Percentiles rank a stretch among this genome's conserved stretches.
phyloP scores from a whole-genome alignment of 2,329 filamentous ascomycete species.

The Claviceps pusilla region DNA sequence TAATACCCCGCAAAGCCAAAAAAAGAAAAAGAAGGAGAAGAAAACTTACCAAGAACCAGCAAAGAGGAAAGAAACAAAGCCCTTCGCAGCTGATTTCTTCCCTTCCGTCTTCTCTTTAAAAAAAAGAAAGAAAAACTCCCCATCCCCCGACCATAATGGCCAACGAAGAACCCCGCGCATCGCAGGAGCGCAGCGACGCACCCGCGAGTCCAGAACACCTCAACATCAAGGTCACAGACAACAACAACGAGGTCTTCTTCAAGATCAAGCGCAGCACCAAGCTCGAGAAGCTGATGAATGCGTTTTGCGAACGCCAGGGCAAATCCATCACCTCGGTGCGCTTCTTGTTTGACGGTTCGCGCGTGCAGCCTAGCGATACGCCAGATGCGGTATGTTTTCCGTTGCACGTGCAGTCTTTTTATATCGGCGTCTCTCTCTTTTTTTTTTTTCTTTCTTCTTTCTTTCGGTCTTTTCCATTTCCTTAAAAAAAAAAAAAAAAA shows the following conservation, averaged over 20 bases:
- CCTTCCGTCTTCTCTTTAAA: background rate
- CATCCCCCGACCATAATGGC: constrained; percentile 24
- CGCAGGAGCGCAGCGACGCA: constrained; percentile 28
- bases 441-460: no score
- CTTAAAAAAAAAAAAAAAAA: no score
- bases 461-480: background rate
- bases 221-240: constrained; percentile 98
- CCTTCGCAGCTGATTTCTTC: no score
- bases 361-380: constrained; percentile 77
- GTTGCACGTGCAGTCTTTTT: background rate
- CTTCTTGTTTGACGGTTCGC: constrained; percentile 90
- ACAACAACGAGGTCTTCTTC: constrained; percentile 99
- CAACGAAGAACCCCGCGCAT: constrained; percentile 29
- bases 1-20: background rate
- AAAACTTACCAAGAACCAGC: background rate
- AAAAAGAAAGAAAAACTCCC: background rate
- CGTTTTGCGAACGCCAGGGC: constrained; percentile 91
- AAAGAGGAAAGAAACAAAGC: background rate
- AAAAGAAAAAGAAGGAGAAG: background rate
- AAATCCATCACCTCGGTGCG: constrained; percentile 73
- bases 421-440: background rate
- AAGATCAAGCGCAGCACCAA: constrained; percentile 97
- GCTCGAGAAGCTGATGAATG: constrained; percentile 95
- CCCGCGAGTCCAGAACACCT: constrained; percentile 59
- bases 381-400: constrained; percentile 66